Evolutionary conservation across 176 grass and related monocot genomes (phyloP), one percentile per base, ranked within the genome.

Genomic region (Melocanna baccifera): DNA sequence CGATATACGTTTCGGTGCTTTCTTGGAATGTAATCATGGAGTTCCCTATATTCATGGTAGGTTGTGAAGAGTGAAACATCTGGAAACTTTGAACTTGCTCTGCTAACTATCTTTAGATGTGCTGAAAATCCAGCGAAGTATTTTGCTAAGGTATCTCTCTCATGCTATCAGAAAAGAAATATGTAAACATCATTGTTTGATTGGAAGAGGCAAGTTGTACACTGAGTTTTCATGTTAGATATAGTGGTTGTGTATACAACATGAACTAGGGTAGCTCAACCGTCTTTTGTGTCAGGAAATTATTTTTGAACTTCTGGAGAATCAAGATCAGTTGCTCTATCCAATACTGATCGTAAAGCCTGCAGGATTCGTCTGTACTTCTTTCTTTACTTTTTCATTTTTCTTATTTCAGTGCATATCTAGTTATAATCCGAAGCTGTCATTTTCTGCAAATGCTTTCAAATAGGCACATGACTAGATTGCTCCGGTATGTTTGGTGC

Each of bases 61-160:
- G 93, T 86, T 86, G 90, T 99, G 64, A 99, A 99, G 82, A 81
- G 76, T 71, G 97, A 99, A 89, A 99, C 93, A 79, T 99, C 93
- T 87, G 93, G 97, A 87, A 77, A 87, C 86, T 99, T 96, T 89
- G 97, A 89, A 87, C 68, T 87, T 90, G 97, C 91, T 71, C 86
- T 99, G 68, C 61, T 99, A 29, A 89, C 89, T 36, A 99, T 99
- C 62, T 85, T 99, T 41, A 94, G 97, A 77, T 96, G 93, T 42
- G 90, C 97, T 34, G 91, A 99, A 82, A 99, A 79, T 90, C 93
- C 91, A 67, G 90, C 93, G 0, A 99, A 96, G 84, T 99, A 89
- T 90, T 99, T 99, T 91, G 93, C 97, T 4, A 99, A 99, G 93
- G 93, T 99, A 95, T 36, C 48, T 79, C 66, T 59, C 48, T 67